Evolutionary conservation across 2,329 filamentous ascomycete genomes (phyloP), one percentile per base, ranked within the genome.

Genomic region (Dactylellina haptotyla): DNA sequence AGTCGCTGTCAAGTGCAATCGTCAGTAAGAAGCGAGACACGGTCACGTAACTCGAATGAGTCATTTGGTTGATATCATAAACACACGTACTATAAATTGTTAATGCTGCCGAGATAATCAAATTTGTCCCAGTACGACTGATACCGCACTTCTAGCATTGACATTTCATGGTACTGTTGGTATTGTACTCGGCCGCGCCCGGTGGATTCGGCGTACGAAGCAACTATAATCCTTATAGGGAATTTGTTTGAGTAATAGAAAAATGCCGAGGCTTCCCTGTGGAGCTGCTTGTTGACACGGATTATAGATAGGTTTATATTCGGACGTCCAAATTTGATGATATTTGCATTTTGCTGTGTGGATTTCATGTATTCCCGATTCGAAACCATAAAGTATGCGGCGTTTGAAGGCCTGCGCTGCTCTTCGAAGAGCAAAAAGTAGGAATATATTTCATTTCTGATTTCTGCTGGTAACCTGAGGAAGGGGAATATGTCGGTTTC

Each of bases 371-470:
- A 12, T 28, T 30, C 23, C 1, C 12, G 9, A 18, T 28, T 16
- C 34, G 25, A 43, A 53, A 20, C 25, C 12, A n/a, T 30, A 37
- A 64, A 64, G 48, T 45, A 64, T 45, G 43, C 54, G 14, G 48
- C 46, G 2, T 45, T 37, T 12, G 48, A 64, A 26, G 34, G 16
- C 1, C 16, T 39, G 16, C 16, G 59, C 54, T 54, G 46, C 4
- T 39, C 12, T 30, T 26, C 41, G 62, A 66, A 66, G 9, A 58
- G 39, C 8, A 66, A 12, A 4, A 58, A 1, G 28, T 66, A 41
- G 53, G 26, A 16, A 12, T 66, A 66, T 28, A 66, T 50, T 20
- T 57, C n/a, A 16, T 57, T 20, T 10, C 62, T 39, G 37, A 66
- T 48, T 57, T 66, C 62, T 4, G 34, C 28, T 2, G 51, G 62